A percentile compares a stretch with the other conserved stretches of the same genome.
Conservation (phyloP, 345 rosid species). For the Camelina sativa region DNA sequence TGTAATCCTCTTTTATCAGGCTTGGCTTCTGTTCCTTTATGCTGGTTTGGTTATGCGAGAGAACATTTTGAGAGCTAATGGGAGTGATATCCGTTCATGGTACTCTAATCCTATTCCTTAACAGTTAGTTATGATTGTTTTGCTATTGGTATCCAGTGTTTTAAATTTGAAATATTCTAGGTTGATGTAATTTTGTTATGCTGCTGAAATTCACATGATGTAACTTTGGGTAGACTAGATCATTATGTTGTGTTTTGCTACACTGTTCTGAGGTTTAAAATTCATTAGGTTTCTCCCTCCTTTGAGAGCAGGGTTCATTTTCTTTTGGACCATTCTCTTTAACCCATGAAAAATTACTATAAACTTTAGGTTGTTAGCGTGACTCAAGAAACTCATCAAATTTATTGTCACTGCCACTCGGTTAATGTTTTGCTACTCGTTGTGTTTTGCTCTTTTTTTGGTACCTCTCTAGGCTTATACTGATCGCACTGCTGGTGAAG, state of each 20-base stretch:
- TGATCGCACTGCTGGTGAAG: not conserved
- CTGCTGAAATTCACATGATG: slow-evolving; percentile 1
- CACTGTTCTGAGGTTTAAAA: not conserved
- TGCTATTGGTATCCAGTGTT: slow-evolving; percentile 11
- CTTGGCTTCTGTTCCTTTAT: slow-evolving; percentile 95
- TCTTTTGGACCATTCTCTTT: not conserved
- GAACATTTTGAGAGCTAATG: slow-evolving; percentile 89
- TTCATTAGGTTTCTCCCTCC: slow-evolving; percentile 9
- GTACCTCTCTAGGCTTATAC: not conserved
- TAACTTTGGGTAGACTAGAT: not conserved
- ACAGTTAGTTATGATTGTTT: not conserved
- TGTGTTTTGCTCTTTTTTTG: slow-evolving; percentile 17
- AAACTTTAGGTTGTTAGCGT: slow-evolving; percentile 3
- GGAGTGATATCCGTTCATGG: slow-evolving; percentile 99
- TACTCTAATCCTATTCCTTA: slow-evolving; percentile 39
- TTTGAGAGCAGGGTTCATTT: slow-evolving; percentile 8
- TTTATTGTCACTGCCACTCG: not conserved
- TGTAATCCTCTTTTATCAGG: slow-evolving; percentile 51
- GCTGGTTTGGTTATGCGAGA: slow-evolving; percentile 96
- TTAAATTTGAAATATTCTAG: not conserved
- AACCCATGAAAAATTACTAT: not conserved
- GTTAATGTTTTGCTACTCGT: slow-evolving; percentile 1
- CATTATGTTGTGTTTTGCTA: not conserved
- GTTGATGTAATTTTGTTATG: not conserved
- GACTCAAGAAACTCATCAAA: not conserved